Conservation (phyloP, 192 early-diverging fungal genomes). For the Cladochytrium replicatum region DNA sequence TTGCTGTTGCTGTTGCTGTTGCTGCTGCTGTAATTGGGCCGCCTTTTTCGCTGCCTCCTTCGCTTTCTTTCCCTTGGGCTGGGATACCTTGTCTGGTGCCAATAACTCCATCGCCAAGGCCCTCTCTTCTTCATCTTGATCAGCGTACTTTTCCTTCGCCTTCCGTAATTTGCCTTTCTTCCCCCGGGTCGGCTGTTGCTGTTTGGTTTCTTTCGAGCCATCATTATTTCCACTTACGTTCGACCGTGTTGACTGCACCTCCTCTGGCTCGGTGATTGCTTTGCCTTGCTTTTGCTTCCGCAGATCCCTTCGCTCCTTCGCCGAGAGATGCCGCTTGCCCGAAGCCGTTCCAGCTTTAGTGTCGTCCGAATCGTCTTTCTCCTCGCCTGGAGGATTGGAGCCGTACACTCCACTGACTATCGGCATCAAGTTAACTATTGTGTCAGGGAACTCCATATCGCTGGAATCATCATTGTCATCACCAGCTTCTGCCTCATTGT, state of each 20-base stretch:
- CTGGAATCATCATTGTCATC: conserved; percentile 38
- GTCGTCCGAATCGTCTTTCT: conserved; percentile 10
- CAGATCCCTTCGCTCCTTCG: conserved; percentile 74
- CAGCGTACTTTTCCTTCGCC: conserved; percentile 86
- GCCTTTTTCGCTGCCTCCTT: conserved; percentile 23
- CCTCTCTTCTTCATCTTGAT: conserved; percentile 90
- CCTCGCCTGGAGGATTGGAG: not conserved
- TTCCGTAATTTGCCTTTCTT: conserved; percentile 85
- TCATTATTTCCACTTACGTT: conserved; percentile 3
- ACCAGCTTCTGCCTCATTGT: conserved; percentile 41
- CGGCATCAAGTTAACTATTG: conserved; percentile 22
- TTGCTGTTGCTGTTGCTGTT: conserved; percentile 23
- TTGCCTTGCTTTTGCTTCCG: conserved; percentile 44
- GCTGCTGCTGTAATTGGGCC: conserved; percentile 13
- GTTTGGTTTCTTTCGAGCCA: conserved; percentile 8
- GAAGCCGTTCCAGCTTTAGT: conserved; percentile 3
- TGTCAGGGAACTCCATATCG: conserved; percentile 7
- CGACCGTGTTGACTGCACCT: not conserved
- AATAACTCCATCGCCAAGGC: conserved; percentile 71
- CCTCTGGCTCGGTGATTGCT: conserved; percentile 7
- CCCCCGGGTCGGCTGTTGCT: conserved; percentile 49
- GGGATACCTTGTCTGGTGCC: conserved; percentile 57
- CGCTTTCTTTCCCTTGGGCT: conserved; percentile 62
- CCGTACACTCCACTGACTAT: conserved; percentile 5
- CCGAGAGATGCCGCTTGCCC: conserved; percentile 37